phyloP scores from a whole-genome alignment of 1,284 basidiomycete genomes.

The Blastosporella zonata region DNA sequence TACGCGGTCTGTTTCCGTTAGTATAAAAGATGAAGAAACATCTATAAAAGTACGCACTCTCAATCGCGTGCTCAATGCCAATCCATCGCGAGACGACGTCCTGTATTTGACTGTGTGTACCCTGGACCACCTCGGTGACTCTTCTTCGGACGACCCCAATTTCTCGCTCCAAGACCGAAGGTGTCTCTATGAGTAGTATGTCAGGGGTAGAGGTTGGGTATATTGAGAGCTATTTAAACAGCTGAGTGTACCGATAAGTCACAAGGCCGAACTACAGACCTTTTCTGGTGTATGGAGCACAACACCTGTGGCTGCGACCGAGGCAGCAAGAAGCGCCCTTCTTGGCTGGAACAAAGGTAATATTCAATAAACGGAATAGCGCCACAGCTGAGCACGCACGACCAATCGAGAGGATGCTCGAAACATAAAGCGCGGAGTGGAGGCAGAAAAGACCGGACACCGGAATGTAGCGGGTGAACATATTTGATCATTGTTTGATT shows the following conservation, averaged over 20 bases:
- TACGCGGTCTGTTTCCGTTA: conserved; percentile 59
- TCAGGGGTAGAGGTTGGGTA: conserved; percentile 63
- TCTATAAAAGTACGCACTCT: conserved; percentile 57
- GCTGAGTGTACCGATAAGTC: not conserved
- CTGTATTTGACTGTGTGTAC: conserved; percentile 65
- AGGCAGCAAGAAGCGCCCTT: conserved; percentile 31
- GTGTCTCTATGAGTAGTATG: conserved; percentile 68
- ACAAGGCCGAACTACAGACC: conserved; percentile 20
- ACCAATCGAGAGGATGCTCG: conserved; percentile 19
- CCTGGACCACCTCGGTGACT: conserved; percentile 49
- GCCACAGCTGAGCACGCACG: not conserved
- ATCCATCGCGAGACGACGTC: conserved; percentile 77
- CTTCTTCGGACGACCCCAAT: conserved; percentile 67
- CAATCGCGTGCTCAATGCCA: conserved; percentile 74
- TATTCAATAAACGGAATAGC: not conserved
- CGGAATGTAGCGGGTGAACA: conserved; percentile 7
- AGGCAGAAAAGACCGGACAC: not conserved
- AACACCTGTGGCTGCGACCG: conserved; percentile 28
- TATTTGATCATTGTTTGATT: conserved; percentile 5
- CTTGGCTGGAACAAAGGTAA: conserved; percentile 24
- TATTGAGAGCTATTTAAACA: conserved; percentile 63
- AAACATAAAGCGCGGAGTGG: conserved; percentile 14
- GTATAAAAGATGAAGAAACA: not conserved
- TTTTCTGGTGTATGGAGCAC: conserved; percentile 28
- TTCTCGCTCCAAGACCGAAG: conserved; percentile 68